Evolutionary conservation across 495 filamentous ascomycete species (phyloP).

Genomic region (Cercophora samala): DNA sequence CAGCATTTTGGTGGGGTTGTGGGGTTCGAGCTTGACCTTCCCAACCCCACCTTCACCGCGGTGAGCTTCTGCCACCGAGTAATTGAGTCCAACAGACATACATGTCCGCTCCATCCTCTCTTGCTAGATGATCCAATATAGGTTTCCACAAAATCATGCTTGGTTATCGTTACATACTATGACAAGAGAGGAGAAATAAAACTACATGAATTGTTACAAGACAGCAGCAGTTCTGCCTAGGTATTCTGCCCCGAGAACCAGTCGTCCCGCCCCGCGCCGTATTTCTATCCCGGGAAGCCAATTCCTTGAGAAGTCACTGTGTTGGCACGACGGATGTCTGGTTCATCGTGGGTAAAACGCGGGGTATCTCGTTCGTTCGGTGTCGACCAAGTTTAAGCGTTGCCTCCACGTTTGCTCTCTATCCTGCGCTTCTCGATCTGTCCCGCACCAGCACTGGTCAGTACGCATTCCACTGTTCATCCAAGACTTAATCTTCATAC

Average conservation of each 20-base stretch:
- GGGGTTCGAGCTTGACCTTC: constrained; percentile 1
- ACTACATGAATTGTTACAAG: not conserved
- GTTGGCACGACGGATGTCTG: not conserved
- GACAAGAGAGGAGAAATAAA: not conserved
- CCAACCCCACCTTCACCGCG: constrained; percentile 13
- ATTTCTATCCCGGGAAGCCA: not conserved
- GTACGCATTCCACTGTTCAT: not conserved
- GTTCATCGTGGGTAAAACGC: not conserved
- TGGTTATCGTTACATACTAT: not conserved
- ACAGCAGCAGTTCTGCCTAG: not conserved
- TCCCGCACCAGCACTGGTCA: constrained; percentile 17
- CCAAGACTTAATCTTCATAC: constrained; percentile 46
- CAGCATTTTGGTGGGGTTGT: constrained; percentile 9
- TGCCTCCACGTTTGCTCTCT: constrained; percentile 35
- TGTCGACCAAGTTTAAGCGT: not conserved
- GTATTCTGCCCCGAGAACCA: not conserved
- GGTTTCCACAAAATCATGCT: not conserved
- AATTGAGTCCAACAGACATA: not conserved
- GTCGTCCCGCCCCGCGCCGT: not conserved
- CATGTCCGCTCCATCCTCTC: not conserved
- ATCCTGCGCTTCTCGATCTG: constrained; percentile 52
- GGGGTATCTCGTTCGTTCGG: not conserved
- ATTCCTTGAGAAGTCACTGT: too few relatives aligned
- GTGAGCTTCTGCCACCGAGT: not conserved
- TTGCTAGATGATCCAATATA: not conserved